Conservation (phyloP, 495 filamentous ascomycete species). For the Lepidopterella palustris region DNA sequence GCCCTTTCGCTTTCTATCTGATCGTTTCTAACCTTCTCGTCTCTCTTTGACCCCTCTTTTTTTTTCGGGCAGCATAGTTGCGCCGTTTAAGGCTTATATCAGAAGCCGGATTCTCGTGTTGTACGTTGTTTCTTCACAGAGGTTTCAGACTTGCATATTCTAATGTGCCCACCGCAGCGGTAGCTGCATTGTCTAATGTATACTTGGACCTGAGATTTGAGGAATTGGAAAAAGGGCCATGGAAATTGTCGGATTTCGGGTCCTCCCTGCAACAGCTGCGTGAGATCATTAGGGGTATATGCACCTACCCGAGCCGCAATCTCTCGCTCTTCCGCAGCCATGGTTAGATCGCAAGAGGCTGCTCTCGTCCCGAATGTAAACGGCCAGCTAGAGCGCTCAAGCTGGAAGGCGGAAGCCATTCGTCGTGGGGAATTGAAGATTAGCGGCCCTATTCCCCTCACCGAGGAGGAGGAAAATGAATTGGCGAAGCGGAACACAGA, state of each 20-base stretch:
- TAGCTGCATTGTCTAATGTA: constrained; percentile 11
- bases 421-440: constrained; percentile 33
- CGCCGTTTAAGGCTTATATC: too few species aligned
- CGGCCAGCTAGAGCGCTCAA: constrained; percentile 14
- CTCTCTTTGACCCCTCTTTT: constrained; percentile 12
- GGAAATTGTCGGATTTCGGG: constrained; percentile 3
- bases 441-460: constrained; percentile 31
- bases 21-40: constrained; percentile 3
- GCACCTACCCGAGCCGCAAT: neutral
- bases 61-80: neutral
- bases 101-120: neutral
- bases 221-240: constrained; percentile 12
- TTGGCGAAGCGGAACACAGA: constrained; percentile 15
- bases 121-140: neutral
- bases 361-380: constrained; percentile 17
- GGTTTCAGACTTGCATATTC: neutral
- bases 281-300: constrained; percentile 11
- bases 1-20: constrained; percentile 4
- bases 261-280: constrained; percentile 7
- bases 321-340: constrained; percentile 2
- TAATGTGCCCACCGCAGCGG: neutral
- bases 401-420: constrained; percentile 32
- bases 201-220: constrained; percentile 3
- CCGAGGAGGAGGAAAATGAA: constrained; percentile 22
- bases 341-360: constrained; percentile 21